Conservation (phyloP, 139 green algal genomes). For the Yamagishiella unicocca region DNA sequence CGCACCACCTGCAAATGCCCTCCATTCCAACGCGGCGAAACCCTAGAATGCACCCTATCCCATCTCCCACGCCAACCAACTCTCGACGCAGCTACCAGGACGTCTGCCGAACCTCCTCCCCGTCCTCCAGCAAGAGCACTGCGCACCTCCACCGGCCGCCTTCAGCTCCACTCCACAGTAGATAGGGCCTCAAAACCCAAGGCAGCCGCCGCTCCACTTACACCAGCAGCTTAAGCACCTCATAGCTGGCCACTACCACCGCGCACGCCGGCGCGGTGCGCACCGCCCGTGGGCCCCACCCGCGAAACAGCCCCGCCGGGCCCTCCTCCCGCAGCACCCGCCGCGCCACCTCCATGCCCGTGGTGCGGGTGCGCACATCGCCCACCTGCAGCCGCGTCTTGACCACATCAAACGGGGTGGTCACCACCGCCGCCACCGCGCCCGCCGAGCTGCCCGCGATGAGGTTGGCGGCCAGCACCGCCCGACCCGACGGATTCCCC, state of each 20-base stretch:
- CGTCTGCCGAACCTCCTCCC: too few relatives aligned
- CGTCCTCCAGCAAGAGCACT: too few relatives aligned
- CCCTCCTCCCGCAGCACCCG: conserved; percentile 71
- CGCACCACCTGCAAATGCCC: too few relatives aligned
- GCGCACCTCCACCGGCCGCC: too few relatives aligned
- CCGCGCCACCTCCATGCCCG: conserved; percentile 54
- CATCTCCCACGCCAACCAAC: too few relatives aligned
- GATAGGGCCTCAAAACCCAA: too few relatives aligned
- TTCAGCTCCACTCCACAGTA: too few relatives aligned
- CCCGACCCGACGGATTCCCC: conserved; percentile 20
- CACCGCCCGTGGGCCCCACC: conserved; percentile 76
- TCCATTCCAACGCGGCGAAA: too few relatives aligned
- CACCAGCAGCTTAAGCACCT: conserved; percentile 83
- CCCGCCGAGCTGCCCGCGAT: conserved; percentile 73
- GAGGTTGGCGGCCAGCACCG: conserved; percentile 77
- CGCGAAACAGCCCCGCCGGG: conserved; percentile 81
- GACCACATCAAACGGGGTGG: conserved; percentile 96
- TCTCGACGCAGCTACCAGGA: too few relatives aligned
- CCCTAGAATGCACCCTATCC: too few relatives aligned
- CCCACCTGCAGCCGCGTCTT: conserved; percentile 92
- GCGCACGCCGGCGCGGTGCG: conserved; percentile 89
- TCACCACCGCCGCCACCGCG: conserved; percentile 82
- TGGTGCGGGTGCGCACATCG: conserved; percentile 40
- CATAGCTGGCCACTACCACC: conserved; percentile 91
- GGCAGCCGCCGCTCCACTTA: too few relatives aligned